These are phyloP conservation scores for Salix suchowensis DNA, from an alignment of 345 rosid genomes.

Conservation along the genomic window DNA sequence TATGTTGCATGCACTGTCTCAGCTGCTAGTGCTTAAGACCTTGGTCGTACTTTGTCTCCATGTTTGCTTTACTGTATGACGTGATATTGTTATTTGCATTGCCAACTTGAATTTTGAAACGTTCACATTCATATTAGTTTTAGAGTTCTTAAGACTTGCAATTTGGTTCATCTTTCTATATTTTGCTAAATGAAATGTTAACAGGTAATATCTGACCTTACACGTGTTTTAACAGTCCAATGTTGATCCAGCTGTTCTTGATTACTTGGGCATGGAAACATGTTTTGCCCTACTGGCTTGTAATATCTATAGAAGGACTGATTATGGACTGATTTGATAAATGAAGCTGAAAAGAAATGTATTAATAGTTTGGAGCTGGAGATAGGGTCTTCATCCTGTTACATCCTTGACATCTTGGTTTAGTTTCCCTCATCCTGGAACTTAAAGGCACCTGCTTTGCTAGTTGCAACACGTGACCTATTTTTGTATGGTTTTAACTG, in stretches of 20 bases:
- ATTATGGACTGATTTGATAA: not conserved
- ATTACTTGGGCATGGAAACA: not conserved
- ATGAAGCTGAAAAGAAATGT: not conserved
- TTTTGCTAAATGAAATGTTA: not conserved
- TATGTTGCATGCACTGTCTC: not conserved
- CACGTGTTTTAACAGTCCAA: not conserved
- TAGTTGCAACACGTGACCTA: not conserved
- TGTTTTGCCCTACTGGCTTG: not conserved
- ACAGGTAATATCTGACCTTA: not conserved
- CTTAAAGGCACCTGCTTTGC: not conserved
- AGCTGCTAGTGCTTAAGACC: not conserved
- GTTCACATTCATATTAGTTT: not conserved
- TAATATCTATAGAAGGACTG: not conserved
- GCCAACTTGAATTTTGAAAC: not conserved
- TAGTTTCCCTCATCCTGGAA: too few relatives aligned
- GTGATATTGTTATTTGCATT: not conserved
- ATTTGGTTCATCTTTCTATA: not conserved
- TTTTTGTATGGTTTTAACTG: not conserved
- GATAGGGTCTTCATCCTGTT: not conserved
- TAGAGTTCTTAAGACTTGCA: not conserved
- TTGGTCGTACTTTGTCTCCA: not conserved
- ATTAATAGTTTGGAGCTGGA: not conserved
- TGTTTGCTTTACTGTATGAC: not conserved
- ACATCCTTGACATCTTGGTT: not conserved
- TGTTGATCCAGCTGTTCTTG: not conserved